These are phyloP conservation scores for Eruca vesicaria DNA, from an alignment of 441 rosid genomes.

Conservation along the genomic window DNA sequence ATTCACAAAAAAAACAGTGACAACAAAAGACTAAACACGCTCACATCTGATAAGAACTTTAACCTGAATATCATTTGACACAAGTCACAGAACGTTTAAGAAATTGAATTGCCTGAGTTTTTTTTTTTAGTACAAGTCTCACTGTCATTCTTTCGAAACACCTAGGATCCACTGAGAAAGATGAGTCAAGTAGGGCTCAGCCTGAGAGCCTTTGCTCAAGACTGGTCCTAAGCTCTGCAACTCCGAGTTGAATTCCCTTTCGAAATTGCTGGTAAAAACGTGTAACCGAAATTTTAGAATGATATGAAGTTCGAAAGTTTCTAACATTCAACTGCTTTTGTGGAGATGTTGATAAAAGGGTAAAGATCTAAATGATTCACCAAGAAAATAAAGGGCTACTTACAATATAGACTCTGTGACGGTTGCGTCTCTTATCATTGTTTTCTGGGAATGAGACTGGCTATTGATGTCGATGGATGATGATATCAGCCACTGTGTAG, in stretches of 20 bases:
- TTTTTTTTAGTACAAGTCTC: constrained; percentile 14
- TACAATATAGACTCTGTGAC: not conserved
- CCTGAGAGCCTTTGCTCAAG: constrained; percentile 80
- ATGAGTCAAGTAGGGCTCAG: constrained; percentile 93
- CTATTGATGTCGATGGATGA: constrained; percentile 66
- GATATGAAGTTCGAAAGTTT: not conserved
- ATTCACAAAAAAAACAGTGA: not conserved
- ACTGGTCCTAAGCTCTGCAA: constrained; percentile 85
- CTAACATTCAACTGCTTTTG: not conserved
- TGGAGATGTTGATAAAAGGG: constrained; percentile 4
- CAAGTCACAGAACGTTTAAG: not conserved
- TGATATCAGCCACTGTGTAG: constrained; percentile 93
- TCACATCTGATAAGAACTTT: not conserved
- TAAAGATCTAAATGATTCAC: not conserved
- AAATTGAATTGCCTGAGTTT: constrained; percentile 2
- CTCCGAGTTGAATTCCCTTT: constrained; percentile 81
- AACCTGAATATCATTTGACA: not conserved
- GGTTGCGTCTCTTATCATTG: constrained; percentile 48
- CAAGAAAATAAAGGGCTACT: constrained; percentile 28
- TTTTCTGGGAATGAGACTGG: constrained; percentile 45
- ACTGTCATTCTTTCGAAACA: constrained; percentile 44
- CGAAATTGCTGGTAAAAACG: constrained; percentile 64
- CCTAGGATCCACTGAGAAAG: constrained; percentile 97
- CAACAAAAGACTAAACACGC: constrained; percentile 4
- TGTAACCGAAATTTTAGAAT: constrained; percentile 6